Evolutionary conservation across 2,329 filamentous ascomycete species (phyloP).

Genomic region (Botrytis deweyae): DNA sequence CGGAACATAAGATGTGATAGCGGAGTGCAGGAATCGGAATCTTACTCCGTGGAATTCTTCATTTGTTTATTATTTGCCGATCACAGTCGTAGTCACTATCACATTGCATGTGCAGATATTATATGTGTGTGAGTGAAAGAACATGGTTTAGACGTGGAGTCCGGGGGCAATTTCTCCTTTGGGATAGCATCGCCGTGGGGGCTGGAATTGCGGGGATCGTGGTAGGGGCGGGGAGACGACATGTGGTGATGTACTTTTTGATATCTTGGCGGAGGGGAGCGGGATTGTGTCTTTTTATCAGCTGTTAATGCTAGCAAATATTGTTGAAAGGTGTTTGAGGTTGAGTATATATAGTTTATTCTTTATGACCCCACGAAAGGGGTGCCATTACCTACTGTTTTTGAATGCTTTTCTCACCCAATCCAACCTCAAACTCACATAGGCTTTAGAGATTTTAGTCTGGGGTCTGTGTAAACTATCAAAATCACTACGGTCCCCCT

Average conservation of each 20-base stretch:
- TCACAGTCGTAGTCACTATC: constrained; percentile 18
- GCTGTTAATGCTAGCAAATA: too few relatives aligned
- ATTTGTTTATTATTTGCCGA: constrained; percentile 5
- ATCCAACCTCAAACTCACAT: neutral
- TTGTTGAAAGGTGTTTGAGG: neutral
- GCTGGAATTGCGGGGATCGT: constrained; percentile 7
- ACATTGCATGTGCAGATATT: constrained; percentile 17
- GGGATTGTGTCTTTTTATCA: neutral
- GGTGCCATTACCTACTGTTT: too few relatives aligned
- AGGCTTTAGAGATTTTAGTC: constrained; percentile 3
- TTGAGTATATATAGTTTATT: too few relatives aligned
- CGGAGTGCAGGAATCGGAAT: constrained; percentile 7
- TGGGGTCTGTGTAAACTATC: neutral
- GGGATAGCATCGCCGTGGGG: constrained; percentile 3
- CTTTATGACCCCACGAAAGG: neutral
- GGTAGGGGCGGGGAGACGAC: neutral
- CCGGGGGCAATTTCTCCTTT: neutral
- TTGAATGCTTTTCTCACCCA: neutral
- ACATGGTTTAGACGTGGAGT: constrained; percentile 16
- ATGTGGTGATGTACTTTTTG: neutral
- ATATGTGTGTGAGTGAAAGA: constrained; percentile 2
- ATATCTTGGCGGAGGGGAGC: neutral
- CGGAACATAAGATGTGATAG: constrained; percentile 4
- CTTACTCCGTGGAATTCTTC: neutral
- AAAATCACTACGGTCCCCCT: constrained; percentile 31